Conservation (phyloP, 768 basidiomycete species). For the Suillus fuscotomentosus region DNA sequence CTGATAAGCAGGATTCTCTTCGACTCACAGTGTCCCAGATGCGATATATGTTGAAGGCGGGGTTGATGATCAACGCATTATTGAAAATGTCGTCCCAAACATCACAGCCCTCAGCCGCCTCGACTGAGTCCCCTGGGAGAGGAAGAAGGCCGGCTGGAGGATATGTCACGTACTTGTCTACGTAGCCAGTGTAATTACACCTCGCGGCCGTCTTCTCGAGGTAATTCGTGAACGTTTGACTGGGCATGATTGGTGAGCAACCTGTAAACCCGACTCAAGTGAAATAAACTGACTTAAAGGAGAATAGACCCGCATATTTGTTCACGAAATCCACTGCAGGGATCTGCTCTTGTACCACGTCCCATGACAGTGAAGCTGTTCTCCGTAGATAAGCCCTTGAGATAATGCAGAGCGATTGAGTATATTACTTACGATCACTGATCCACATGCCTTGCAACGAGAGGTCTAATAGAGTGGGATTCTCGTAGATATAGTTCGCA, state of each 20-base stretch:
- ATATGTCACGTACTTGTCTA: constrained; percentile 59
- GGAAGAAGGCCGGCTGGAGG: constrained; percentile 69
- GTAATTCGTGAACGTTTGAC: constrained; percentile 59
- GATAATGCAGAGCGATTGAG: neutral
- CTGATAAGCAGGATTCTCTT: neutral
- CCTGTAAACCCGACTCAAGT: neutral
- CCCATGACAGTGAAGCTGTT: constrained; percentile 57
- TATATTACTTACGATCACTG: constrained; percentile 54
- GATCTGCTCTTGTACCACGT: constrained; percentile 65
- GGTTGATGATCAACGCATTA: constrained; percentile 61
- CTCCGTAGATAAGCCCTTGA: neutral
- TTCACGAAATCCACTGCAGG: constrained; percentile 75
- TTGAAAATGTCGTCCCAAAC: constrained; percentile 67
- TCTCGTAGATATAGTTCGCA: constrained; percentile 69
- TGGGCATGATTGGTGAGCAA: constrained; percentile 18
- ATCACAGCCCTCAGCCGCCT: constrained; percentile 54
- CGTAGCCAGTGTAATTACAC: constrained; percentile 68
- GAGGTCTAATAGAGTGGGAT: constrained; percentile 52
- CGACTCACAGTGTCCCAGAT: constrained; percentile 63
- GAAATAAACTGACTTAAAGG: constrained; percentile 56
- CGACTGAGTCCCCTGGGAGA: constrained; percentile 57
- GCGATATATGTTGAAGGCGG: constrained; percentile 75
- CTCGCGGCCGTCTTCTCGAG: constrained; percentile 49
- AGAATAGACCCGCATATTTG: constrained; percentile 67
- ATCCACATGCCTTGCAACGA: constrained; percentile 72